Percentiles rank a stretch among this genome's conserved stretches.
These are phyloP conservation scores for Lycium ferocissimum DNA, from an alignment of 257 asterid species.

Conservation along the genomic window DNA sequence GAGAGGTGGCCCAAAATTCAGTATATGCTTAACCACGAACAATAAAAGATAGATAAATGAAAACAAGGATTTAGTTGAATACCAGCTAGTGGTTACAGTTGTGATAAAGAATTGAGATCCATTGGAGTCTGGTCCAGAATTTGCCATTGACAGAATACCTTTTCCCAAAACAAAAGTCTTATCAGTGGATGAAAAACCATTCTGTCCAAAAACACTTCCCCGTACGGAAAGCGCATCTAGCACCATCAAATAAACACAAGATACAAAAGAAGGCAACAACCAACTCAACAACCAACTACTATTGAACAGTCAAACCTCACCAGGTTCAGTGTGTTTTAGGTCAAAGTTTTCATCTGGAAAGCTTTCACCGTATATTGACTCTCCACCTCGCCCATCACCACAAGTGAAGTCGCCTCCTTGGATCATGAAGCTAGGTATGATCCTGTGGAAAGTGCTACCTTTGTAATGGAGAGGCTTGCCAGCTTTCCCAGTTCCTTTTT, in stretches of 20 bases:
- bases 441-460: constrained; percentile 87
- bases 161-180: constrained; percentile 5
- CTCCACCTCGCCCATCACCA: constrained; percentile 97
- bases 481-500: constrained; percentile 80
- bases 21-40: background rate
- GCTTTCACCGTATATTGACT: constrained; percentile 73
- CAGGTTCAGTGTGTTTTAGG: constrained; percentile 83
- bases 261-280: background rate
- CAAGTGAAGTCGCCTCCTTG: constrained; percentile 95
- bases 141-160: constrained; percentile 94
- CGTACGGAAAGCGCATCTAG: background rate
- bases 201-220: background rate
- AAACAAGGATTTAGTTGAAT: constrained; percentile 6
- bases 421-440: constrained; percentile 94
- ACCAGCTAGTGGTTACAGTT: constrained; percentile 75
- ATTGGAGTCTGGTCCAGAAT: constrained; percentile 83
- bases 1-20: background rate
- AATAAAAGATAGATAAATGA: background rate
- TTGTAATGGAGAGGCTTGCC: constrained; percentile 83
- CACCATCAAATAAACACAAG: background rate
- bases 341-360: constrained; percentile 88
- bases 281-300: background rate
- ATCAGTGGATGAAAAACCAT: background rate
- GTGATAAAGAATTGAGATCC: constrained; percentile 95
- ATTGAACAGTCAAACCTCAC: constrained; percentile 46